Evolutionary conservation across 495 filamentous ascomycete genomes (phyloP).

Genomic region (Astrothelium subdiscretum): DNA sequence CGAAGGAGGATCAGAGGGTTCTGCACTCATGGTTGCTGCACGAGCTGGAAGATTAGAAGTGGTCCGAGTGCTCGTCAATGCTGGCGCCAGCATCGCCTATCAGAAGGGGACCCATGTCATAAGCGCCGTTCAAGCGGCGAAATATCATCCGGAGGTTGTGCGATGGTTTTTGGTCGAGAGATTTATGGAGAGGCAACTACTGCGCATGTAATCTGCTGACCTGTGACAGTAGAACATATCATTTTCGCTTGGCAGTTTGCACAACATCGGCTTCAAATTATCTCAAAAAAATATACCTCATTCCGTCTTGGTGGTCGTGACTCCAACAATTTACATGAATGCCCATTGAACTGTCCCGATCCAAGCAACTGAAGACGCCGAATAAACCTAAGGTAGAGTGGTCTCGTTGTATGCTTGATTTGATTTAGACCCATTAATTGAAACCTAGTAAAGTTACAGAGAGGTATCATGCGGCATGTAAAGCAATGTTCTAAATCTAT

Average conservation of each 20-base stretch:
- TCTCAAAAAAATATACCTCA: too few relatives aligned
- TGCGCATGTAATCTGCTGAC: not conserved
- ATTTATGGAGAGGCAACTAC: not conserved
- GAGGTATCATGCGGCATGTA: not conserved
- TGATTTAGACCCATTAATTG: conserved; percentile 24
- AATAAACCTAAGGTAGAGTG: conserved; percentile 27
- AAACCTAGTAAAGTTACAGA: conserved; percentile 28
- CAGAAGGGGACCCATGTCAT: not conserved
- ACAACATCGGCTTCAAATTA: too few relatives aligned
- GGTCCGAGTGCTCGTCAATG: not conserved
- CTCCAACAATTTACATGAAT: not conserved
- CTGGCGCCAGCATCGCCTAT: not conserved
- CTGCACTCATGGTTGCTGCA: not conserved
- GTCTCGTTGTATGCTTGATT: conserved; percentile 26
- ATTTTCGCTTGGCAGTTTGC: too few relatives aligned
- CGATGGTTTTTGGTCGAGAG: not conserved
- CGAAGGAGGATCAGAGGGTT: not conserved
- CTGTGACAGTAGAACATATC: too few relatives aligned
- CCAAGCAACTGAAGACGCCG: conserved; percentile 28
- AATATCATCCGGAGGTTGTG: not conserved
- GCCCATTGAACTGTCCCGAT: conserved; percentile 20
- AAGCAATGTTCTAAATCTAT: not conserved
- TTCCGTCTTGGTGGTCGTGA: too few relatives aligned
- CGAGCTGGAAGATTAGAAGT: not conserved
- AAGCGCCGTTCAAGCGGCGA: not conserved